Evolutionary conservation across 176 grass and related monocot genomes (phyloP).

Genomic region (Lolium rigidum): DNA sequence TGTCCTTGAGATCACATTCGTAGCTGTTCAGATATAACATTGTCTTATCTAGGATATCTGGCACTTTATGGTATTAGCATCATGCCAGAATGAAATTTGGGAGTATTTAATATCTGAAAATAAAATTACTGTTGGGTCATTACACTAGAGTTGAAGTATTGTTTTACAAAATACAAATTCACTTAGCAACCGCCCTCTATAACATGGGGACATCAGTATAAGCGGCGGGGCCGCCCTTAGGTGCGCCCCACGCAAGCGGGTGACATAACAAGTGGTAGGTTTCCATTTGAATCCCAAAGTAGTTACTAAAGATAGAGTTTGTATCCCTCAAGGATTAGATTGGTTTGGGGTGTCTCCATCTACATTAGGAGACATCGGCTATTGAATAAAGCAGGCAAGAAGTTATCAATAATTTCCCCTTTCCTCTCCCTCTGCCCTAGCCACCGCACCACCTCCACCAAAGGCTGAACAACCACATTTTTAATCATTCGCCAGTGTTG

Average conservation of each 20-base stretch:
- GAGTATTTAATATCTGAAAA: conserved; percentile 24
- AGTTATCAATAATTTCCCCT: not conserved
- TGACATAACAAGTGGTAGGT: conserved; percentile 5
- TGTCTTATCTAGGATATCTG: conserved; percentile 24
- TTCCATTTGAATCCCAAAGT: conserved; percentile 3
- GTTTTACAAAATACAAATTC: conserved; percentile 2
- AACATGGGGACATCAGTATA: not conserved
- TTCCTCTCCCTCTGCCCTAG: not conserved
- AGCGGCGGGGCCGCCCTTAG: not conserved
- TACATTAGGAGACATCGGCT: not conserved
- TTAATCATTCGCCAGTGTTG: not conserved
- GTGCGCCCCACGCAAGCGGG: not conserved
- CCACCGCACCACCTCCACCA: not conserved
- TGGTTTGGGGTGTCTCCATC: conserved; percentile 1
- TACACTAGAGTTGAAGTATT: conserved; percentile 23
- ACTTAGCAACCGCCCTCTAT: not conserved
- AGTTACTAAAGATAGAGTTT: conserved; percentile 7
- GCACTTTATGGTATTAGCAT: conserved; percentile 28
- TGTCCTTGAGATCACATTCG: not conserved
- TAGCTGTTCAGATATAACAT: conserved; percentile 41
- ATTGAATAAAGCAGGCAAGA: conserved; percentile 3
- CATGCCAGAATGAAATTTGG: not conserved
- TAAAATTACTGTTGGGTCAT: not conserved
- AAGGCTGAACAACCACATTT: conserved; percentile 1
- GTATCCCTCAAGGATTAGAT: not conserved